These are phyloP conservation scores for Leccinellum rugosiceps DNA, from an alignment of 768 basidiomycete genomes.

Conservation along the genomic window DNA sequence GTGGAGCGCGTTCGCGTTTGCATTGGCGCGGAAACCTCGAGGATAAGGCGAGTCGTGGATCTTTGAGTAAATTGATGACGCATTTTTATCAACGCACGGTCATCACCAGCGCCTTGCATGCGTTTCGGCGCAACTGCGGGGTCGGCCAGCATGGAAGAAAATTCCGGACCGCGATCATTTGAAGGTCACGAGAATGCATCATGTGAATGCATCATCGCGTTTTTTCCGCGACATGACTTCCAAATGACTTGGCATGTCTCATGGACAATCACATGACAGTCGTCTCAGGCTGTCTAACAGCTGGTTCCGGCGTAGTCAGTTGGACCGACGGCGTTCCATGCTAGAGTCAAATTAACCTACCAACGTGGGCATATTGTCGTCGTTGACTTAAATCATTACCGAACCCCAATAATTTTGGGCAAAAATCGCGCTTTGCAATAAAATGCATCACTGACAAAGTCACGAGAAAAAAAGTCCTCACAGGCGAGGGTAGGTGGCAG, in stretches of 20 bases:
- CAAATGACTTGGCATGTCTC: neutral
- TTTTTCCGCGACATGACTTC: neutral
- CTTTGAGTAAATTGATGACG: neutral
- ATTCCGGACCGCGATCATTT: neutral
- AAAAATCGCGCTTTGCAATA: neutral
- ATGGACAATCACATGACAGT: neutral
- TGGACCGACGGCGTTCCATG: neutral
- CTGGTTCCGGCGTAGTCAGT: neutral
- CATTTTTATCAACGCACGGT: neutral
- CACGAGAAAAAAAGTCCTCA: neutral
- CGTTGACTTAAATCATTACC: neutral
- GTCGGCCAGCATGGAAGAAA: neutral
- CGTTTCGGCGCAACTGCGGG: neutral
- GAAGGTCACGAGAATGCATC: neutral
- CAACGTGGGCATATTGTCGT: neutral
- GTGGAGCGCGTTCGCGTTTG: neutral
- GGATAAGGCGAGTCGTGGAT: constrained; percentile 16
- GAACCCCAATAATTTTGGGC: neutral
- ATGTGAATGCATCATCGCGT: neutral
- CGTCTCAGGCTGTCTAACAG: neutral
- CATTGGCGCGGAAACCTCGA: constrained; percentile 5
- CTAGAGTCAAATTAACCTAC: neutral
- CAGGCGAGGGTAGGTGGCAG: neutral
- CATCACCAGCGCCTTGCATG: neutral
- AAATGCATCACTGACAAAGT: neutral